Percentiles rank a stretch among this genome's conserved stretches.
Conservation (phyloP, 306 rosid species). For the Alnus rubra region DNA sequence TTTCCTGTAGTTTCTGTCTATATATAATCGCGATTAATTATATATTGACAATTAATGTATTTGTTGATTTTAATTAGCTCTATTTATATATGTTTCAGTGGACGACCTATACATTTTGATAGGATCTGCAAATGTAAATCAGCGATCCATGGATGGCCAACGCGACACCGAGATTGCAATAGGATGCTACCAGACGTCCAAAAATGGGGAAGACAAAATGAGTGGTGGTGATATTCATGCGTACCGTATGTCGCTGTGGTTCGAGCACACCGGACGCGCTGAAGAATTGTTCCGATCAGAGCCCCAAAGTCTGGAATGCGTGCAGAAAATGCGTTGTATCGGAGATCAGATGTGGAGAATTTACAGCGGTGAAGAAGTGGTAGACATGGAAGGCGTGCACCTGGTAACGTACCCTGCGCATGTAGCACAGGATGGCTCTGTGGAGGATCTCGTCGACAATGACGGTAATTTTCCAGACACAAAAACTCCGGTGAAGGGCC, state of each 20-base stretch:
- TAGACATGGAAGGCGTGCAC: slow-evolving; percentile 83
- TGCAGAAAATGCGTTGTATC: slow-evolving; percentile 31
- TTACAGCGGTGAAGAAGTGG: slow-evolving; percentile 52
- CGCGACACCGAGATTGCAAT: slow-evolving; percentile 93
- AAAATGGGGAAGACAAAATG: slow-evolving; percentile 21
- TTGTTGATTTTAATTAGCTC: not conserved
- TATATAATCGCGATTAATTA: too few species aligned
- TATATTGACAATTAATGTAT: not conserved
- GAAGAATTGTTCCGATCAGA: slow-evolving; percentile 31
- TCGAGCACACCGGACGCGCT: slow-evolving; percentile 61
- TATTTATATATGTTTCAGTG: slow-evolving; percentile 45
- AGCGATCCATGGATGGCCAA: slow-evolving; percentile 89
- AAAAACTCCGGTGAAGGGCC: slow-evolving; percentile 51
- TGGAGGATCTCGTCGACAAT: slow-evolving; percentile 40
- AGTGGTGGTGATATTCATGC: slow-evolving; percentile 50
- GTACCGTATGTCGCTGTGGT: slow-evolving; percentile 80
- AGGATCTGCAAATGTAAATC: slow-evolving; percentile 98
- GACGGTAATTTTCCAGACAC: slow-evolving; percentile 76
- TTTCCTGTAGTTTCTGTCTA: too few species aligned
- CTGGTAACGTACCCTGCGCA: slow-evolving; percentile 63
- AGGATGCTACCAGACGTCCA: slow-evolving; percentile 70
- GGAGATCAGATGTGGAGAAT: slow-evolving; percentile 68
- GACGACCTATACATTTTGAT: slow-evolving; percentile 81
- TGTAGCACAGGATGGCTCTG: slow-evolving; percentile 51
- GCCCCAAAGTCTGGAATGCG: slow-evolving; percentile 52